These are phyloP conservation scores for Eucalyptus rudis DNA, from an alignment of 345 rosid genomes.

Conservation along the genomic window DNA sequence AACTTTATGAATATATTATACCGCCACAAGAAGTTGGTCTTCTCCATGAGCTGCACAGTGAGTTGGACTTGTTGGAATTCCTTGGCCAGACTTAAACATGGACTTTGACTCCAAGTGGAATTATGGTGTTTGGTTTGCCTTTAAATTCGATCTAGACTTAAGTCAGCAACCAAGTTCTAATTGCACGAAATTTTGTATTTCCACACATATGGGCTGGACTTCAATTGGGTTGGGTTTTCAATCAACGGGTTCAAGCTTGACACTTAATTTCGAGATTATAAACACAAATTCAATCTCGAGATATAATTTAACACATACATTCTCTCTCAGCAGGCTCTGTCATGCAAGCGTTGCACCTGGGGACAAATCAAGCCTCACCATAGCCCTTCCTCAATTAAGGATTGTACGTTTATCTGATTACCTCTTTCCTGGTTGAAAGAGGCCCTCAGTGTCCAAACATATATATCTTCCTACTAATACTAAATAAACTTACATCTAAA, in stretches of 20 bases:
- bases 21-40: not conserved
- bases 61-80: not conserved
- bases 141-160: not conserved
- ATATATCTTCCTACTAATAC: not conserved
- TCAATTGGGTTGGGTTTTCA: not conserved
- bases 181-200: not conserved
- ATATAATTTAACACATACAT: not conserved
- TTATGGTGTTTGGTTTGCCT: not conserved
- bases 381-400: too few relatives aligned
- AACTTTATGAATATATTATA: too few relatives aligned
- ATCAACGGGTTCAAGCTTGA: not conserved
- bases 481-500: not conserved
- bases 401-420: too few relatives aligned
- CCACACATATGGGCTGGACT: not conserved
- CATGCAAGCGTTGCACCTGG: too few relatives aligned
- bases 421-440: not conserved
- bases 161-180: not conserved
- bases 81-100: not conserved
- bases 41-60: fast-evolving
- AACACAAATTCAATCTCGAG: fast-evolving
- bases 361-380: too few relatives aligned
- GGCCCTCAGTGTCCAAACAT: not conserved
- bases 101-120: not conserved
- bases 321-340: too few relatives aligned
- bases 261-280: not conserved